phyloP scores from a whole-genome alignment of 2,329 filamentous ascomycete genomes.

The Macrophomina phaseolina region DNA sequence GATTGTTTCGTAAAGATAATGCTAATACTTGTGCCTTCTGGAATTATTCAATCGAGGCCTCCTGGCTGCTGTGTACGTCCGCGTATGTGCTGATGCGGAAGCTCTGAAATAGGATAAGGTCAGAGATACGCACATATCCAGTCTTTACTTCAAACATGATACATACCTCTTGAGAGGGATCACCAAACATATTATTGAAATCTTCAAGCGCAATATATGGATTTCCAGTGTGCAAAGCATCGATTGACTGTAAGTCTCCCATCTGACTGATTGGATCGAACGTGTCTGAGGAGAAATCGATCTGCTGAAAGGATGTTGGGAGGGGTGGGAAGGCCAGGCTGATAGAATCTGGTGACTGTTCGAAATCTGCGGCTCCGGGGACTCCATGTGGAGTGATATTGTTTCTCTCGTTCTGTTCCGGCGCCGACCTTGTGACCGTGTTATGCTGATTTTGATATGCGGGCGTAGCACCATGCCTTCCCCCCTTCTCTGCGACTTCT shows the following conservation, averaged over 20 bases:
- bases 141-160: not conserved
- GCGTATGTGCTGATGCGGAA: slow-evolving; percentile 7
- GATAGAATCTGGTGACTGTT: slow-evolving; percentile 32
- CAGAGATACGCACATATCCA: not conserved
- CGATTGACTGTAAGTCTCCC: not conserved
- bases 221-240: not conserved
- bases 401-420: not conserved
- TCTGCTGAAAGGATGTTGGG: slow-evolving; percentile 38
- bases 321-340: slow-evolving; percentile 44
- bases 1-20: too few species aligned
- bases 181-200: not conserved
- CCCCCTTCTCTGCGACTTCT: slow-evolving; percentile 19
- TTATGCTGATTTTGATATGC: not conserved
- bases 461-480: not conserved
- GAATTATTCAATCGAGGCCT: not conserved
- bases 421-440: too few species aligned
- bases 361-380: slow-evolving; percentile 24
- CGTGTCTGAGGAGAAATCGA: slow-evolving; percentile 11
- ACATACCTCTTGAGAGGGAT: not conserved
- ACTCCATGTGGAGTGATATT: not conserved
- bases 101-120: not conserved
- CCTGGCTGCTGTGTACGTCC: not conserved
- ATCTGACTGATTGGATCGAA: slow-evolving; percentile 28
- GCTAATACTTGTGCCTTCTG: not conserved
- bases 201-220: not conserved